Base-by-base conservation (phyloP, 2,329 filamentous ascomycete genomes). In the Myriosclerotinia scirpicola region DNA sequence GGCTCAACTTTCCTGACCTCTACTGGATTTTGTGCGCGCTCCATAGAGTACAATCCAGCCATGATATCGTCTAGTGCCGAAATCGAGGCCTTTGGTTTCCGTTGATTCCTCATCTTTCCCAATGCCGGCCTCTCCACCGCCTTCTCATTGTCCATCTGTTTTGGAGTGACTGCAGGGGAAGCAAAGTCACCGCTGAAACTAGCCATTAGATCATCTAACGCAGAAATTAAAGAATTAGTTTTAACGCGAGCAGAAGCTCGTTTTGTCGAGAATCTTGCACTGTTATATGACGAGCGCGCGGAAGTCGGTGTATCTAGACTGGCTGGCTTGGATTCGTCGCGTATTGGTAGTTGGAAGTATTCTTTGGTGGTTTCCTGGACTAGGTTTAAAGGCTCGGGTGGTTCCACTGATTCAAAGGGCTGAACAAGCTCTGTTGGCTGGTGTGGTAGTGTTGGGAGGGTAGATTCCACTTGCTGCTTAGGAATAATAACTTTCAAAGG, bases 191-290 rank as follows among this genome's bases (percentile, higher is more conserved):
- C 64, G 9, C 64, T 56, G 8, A 69, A 63, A 7, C 44, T 36
- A 22, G 65, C 59, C 65, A 68, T 52, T 20, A 68, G 54, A 15
- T 67, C 65, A 64, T 68, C 67, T 22, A 68, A 59, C 15, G 67
- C 60, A 26, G 58, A 58, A 5, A 67, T 67, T 6, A 53, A 46
- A 48, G 65, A 46, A 12, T 58, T 61, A 3, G 58, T 34, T 26
- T 53, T 59, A 22, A 46, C 9, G 7, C 64, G 44, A 42, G 52
- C 30, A 15, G 46, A 48, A 30, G 46, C 8, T 36, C 64, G 22
- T 53, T 61, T 36, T 42, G 8, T 22, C 3, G 58, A 60, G 14
- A 44, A 60, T n/a, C 22, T 60, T 36, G 14, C n/a, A 8, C 46
- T 26, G 22, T 26, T 40, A 20, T 40, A 50, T 3, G 42, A 40